Conservation (phyloP, 306 rosid genomes). For the Lathyrus sativus region DNA sequence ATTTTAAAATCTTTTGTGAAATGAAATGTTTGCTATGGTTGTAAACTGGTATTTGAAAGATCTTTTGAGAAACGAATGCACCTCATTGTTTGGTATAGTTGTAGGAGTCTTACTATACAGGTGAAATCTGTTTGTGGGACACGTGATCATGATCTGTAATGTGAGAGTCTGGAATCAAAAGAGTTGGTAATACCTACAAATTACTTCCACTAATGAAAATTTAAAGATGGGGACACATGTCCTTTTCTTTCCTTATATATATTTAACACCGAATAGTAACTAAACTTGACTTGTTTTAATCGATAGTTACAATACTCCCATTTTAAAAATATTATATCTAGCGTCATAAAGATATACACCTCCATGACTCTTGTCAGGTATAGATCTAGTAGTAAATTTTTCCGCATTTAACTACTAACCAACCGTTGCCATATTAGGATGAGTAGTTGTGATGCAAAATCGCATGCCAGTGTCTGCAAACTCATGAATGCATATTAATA, state of each 20-base stretch:
- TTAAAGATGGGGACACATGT: no score
- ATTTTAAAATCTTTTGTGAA: no score
- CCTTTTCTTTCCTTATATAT: not conserved
- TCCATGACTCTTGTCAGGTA: not conserved
- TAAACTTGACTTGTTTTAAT: not conserved
- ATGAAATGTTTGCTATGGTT: no score
- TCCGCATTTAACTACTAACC: not conserved
- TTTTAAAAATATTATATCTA: not conserved
- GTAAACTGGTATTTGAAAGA: no score
- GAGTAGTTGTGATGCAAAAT: conserved; percentile 17
- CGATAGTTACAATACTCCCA: not conserved
- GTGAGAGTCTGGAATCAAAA: no score
- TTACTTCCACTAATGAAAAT: no score
- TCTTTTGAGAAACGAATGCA: no score
- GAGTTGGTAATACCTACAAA: no score
- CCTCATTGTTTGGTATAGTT: no score
- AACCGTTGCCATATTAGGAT: conserved; percentile 9
- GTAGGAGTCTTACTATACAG: no score
- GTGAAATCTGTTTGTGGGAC: no score
- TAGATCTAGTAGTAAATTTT: conserved; percentile 3
- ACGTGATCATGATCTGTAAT: no score
- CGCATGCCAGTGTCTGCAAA: conserved; percentile 15
- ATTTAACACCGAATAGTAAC: not conserved
- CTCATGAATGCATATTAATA: not conserved
- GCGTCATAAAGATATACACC: not conserved